Evolutionary conservation across 495 filamentous ascomycete genomes (phyloP).

Genomic region (Hypoxylon trugodes): DNA sequence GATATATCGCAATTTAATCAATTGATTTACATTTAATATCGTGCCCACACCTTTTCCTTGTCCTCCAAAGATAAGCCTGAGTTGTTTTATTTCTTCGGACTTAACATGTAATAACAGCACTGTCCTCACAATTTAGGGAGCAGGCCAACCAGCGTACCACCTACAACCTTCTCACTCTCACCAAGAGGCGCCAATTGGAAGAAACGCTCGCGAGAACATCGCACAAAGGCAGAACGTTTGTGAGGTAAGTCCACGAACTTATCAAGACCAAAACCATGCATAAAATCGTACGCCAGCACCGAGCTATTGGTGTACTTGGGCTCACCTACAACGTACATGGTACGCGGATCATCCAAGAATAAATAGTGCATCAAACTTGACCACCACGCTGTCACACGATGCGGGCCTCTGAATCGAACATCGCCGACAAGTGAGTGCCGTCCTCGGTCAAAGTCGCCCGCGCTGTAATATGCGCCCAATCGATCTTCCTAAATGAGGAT

Average conservation of each 20-base stretch:
- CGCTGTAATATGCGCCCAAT: conserved; percentile 70
- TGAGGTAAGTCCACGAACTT: conserved; percentile 73
- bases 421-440: conserved; percentile 75
- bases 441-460: conserved; percentile 71
- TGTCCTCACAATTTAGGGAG: conserved; percentile 53
- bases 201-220: conserved; percentile 69
- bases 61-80: conserved; percentile 4
- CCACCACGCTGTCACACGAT: conserved; percentile 75
- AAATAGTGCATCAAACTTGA: conserved; percentile 73
- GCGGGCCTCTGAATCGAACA: conserved; percentile 66
- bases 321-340: conserved; percentile 69
- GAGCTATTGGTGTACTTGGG: conserved; percentile 66
- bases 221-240: conserved; percentile 70
- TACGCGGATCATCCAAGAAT: conserved; percentile 75
- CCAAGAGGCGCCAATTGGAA: conserved; percentile 71
- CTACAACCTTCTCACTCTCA: conserved; percentile 57
- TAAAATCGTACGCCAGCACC: conserved; percentile 71
- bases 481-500: conserved; percentile 63
- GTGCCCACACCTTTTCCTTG: no score
- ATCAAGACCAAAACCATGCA: conserved; percentile 69
- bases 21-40: no score
- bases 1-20: background rate
- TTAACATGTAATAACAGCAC: conserved; percentile 1
- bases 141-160: conserved; percentile 55
- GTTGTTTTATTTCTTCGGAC: background rate